Evolutionary conservation across 352 stramenopile species (phyloP), one percentile per base, ranked within the genome.

Genomic region (Pythium coloratum): DNA sequence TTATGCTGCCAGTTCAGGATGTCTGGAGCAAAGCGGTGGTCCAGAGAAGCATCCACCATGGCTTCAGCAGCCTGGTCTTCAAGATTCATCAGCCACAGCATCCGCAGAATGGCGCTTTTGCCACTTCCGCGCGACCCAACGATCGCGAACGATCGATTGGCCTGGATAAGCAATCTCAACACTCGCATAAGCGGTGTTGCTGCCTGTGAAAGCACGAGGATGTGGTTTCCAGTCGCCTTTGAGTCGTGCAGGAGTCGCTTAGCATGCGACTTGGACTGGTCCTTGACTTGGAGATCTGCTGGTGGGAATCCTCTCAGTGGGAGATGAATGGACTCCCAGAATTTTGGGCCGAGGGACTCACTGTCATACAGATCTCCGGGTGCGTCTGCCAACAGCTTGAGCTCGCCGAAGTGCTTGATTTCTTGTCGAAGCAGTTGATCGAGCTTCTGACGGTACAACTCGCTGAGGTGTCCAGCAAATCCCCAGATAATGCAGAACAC

Each of bases 401-500:
- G 64, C 20, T 83, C 74, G 8, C 60, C 64, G 10, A 70, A 62
- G 8, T 73, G 68, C 47, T 89, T 86, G 16, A 74, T 59, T 14
- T 86, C 71, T 1, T 64, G 49, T 26, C 76, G 76, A 8, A 89
- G 30, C 40, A 75, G 76, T 28, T 73, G 75, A 33, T 91, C 82
- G 13, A 91, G 50, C 28, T 89, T 89, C 26, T 76, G 66, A 13
- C 76, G 76, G 10, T 70, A 59, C 0, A 69, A 16, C 26, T 87
- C 79, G 7, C 33, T 32, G 0, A 88, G 38, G n/a, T 89, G 82
- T 0, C 80, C 78, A 4, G 60, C 33, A 50, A 86, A 78, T 0
- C 78, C 80, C 80, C 79, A 91, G 0, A 85, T 57, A 2, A 87
- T 66, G n/a, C 76, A 66, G 51, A 88, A 89, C 0, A 67, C 72